Evolutionary conservation across 1,139 yeast species (phyloP), one percentile per base, ranked within the genome.

Genomic region (Zygosaccharomyces pseudobailii): DNA sequence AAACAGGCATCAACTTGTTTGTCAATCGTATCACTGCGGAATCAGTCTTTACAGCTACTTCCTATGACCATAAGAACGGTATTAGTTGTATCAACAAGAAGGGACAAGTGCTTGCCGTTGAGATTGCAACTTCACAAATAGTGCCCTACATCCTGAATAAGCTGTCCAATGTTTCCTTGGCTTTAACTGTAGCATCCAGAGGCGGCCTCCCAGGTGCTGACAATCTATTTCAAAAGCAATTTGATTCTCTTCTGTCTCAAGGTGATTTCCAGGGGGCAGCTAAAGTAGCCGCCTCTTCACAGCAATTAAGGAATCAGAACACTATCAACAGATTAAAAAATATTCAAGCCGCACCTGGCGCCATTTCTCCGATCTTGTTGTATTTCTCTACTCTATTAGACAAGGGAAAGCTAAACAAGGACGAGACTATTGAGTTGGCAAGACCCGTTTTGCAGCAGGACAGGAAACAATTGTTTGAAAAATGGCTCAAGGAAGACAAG

Each of bases 171-270:
- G 88, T 92, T 27, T 79, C 86, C 25, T 75, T 94, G 61, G 98
- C 97, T 3, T 75, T 94, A 53, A 77, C 92, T 7, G 79, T 94
- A 56, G 95, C 97, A 20, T 81, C 96, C 7, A 86, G 97, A 70
- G 97, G 97, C 63, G 96, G 96, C 1, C 79, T 94, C 67, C 94
- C 96, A 42, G 99, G 98, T 55, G 98, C 97, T 40, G 98, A 92
- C 67, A 84, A 83, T 62, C 76, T 94, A 55, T 90, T 94, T 70
- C 74, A 79, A 50, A 96, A 90, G 70, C 97, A 90, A 70, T 94
- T 94, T 71, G 95, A 89, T 66, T 83, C 80, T 63, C 78, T 84
- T 60, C 76, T 94, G 62, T 79, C 82, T 59, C 81, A 83, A 60
- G 97, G 97, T 56, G 95, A 89, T 65, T 92, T 89, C 65, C 75